Conservation (phyloP, 306 rosid species). For the Begonia masoniana region DNA sequence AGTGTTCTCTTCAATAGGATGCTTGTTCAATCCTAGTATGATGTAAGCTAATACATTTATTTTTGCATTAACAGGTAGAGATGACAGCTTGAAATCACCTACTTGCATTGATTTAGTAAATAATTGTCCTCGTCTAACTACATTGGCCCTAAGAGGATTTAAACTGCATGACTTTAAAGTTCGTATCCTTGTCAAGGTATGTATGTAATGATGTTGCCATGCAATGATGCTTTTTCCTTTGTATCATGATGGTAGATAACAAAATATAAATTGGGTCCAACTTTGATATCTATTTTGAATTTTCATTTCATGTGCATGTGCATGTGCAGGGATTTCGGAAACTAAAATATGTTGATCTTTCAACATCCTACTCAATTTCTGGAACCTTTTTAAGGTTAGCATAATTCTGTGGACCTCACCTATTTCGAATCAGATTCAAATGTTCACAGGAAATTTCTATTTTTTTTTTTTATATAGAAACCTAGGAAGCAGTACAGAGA, state of each 20-base stretch:
- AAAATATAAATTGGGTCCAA: no score
- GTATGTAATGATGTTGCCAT: no score
- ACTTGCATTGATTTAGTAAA: slow-evolving; percentile 60
- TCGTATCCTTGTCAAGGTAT: slow-evolving; percentile 80
- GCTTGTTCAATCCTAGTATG: slow-evolving; percentile 4
- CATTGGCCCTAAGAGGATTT: slow-evolving; percentile 94
- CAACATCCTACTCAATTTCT: slow-evolving; percentile 88
- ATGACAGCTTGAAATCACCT: slow-evolving; percentile 85
- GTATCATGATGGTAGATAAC: no score
- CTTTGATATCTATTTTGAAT: no score
- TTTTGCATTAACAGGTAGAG: slow-evolving; percentile 63
- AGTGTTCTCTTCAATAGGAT: slow-evolving; percentile 6
- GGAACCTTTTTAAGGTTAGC: slow-evolving; percentile 81
- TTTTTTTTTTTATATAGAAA: slow-evolving; percentile 36
- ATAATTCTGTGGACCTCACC: slow-evolving; percentile 2
- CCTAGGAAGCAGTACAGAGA: slow-evolving; percentile 60
- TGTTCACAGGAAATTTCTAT: background rate
- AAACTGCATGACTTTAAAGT: slow-evolving; percentile 86
- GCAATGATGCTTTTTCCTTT: no score
- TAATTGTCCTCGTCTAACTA: slow-evolving; percentile 61
- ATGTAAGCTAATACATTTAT: no score
- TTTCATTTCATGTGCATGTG: no score
- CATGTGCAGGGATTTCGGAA: slow-evolving; percentile 69
- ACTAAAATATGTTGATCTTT: slow-evolving; percentile 71
- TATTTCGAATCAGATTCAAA: background rate